Evolutionary conservation across 345 rosid species (phyloP), one percentile per base, ranked within the genome.

Genomic region (Aegle marmelos): DNA sequence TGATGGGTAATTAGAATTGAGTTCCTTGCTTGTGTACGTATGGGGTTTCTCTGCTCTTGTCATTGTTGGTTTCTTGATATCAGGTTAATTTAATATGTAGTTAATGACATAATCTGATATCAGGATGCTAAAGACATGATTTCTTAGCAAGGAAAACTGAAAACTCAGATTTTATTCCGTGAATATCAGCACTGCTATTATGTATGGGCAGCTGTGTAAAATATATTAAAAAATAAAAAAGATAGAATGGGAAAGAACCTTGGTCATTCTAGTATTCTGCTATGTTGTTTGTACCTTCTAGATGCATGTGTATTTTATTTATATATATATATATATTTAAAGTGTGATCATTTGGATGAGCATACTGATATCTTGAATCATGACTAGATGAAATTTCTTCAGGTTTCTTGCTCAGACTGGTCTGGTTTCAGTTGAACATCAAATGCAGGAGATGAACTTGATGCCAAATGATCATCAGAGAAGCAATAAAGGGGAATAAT

Each of bases 351-450:
- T 69, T 41, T 48, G n/a, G 34, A 34, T 50, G 41, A 24, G 74
- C 53, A 24, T 28, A 79, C 36, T 72, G 24, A 58, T 66, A 59
- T 60, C 21, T 27, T 4, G 14, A 68, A 75, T 72, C 65, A 64
- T 65, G 41, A 24, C 21, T 79, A 9, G 17, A 77, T 63, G 60
- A 59, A 34, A 66, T 27, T 60, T 25, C 73, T 86, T 85, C 86
- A 95, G 99, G 99, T 95, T 90, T 85, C 97, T 93, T 76, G 87
- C 88, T 13, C 90, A 93, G 85, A 91, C 92, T 28, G 98, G 97
- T 68, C 80, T 93, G 71, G 98, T 93, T 74, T 85, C 90, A 68
- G 85, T 95, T 70, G 96, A 95, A 74, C 85, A 81, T 71, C 99
- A 94, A 86, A 89, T 92, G 97, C 87, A 63, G 83, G 98, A 93